Base-by-base conservation (phyloP, 352 stramenopile genomes). In the Halophytophthora polymorphica region DNA sequence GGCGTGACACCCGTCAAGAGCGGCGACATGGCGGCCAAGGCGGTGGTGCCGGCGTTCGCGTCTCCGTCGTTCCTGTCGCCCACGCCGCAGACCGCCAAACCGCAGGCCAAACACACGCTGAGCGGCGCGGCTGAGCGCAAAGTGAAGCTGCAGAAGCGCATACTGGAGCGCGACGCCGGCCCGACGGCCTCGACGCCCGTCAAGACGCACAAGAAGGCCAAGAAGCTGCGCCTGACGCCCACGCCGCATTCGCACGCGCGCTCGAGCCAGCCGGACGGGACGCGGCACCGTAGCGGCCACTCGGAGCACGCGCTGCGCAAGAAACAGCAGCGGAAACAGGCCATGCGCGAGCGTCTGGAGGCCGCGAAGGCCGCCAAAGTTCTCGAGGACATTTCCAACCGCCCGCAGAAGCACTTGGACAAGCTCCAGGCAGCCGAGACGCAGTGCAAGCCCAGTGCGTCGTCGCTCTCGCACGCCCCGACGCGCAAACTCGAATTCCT, bases 401-500 rank as follows among this genome's bases (percentile, higher is more conserved):
- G 37, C 15, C 15, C 48, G 3, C 14, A 31, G 22, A 45, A 19
- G 11, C 43, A 42, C 17, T 25, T 43, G 17, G 56, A 65, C 7
- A 60, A 51, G 3, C 43, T 10, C 10, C 1, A 40, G 35, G 8
- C 35, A 31, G 51, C 22, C 31, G 46, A 7, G 22, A 18, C 21
- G n/a, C 34, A 36, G n/a, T 13, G 28, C 17, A 53, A 62, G 36
- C 15, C n/a, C 5, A 17, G 12, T 12, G 19, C 45, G 23, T 40
- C 41, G 10, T 50, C 50, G 15, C 17, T 29, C 13, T 50, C 41
- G 19, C 53, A 65, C 18, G 35, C 71, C 52, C 50, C 51, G 8
- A 81, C 70, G 2, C 42, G 73, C 21, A 84, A 81, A 36, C 50
- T 85, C 0, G 69, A 74, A 52, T 85, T 85, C 46, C 45, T 38